phyloP scores from a whole-genome alignment of 2,329 filamentous ascomycete species.

The Cryphonectria naterciae region DNA sequence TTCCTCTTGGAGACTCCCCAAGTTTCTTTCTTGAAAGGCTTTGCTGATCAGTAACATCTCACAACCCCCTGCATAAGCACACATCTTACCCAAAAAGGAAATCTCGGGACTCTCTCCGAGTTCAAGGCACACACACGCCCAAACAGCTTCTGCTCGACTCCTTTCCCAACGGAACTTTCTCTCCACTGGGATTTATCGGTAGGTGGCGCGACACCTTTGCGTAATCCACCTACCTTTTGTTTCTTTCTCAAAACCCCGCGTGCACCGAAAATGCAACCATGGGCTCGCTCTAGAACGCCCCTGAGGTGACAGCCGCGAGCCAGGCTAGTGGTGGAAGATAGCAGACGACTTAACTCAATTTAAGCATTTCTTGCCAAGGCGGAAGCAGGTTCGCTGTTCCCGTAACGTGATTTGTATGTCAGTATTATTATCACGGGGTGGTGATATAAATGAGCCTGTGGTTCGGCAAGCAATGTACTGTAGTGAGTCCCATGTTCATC shows the following conservation, averaged over 20 bases:
- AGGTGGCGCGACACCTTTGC: neutral
- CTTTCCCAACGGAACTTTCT: neutral
- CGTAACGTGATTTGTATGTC: neutral
- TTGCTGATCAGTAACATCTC: neutral
- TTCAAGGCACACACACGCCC: constrained; percentile 8
- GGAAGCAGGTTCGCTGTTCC: constrained; percentile 17
- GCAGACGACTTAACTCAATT: neutral
- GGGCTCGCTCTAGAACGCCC: constrained; percentile 2
- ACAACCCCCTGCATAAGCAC: neutral
- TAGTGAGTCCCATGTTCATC: neutral
- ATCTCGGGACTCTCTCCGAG: constrained; percentile 28
- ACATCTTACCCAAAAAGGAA: constrained; percentile 21
- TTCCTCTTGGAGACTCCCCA: neutral
- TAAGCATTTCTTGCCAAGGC: constrained; percentile 5
- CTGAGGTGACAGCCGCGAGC: neutral
- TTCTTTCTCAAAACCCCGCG: neutral
- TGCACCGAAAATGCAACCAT: constrained; percentile 6
- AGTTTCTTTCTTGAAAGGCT: neutral
- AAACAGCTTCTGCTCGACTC: neutral
- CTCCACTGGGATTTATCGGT: neutral
- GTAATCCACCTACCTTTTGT: neutral
- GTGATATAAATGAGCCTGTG: constrained; percentile 15
- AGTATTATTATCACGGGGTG: neutral
- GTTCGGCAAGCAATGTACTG: neutral
- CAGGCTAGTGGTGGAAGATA: constrained; percentile 9